These are phyloP conservation scores for Hypericum androsaemum DNA, from an alignment of 345 rosid species.

Conservation along the genomic window DNA sequence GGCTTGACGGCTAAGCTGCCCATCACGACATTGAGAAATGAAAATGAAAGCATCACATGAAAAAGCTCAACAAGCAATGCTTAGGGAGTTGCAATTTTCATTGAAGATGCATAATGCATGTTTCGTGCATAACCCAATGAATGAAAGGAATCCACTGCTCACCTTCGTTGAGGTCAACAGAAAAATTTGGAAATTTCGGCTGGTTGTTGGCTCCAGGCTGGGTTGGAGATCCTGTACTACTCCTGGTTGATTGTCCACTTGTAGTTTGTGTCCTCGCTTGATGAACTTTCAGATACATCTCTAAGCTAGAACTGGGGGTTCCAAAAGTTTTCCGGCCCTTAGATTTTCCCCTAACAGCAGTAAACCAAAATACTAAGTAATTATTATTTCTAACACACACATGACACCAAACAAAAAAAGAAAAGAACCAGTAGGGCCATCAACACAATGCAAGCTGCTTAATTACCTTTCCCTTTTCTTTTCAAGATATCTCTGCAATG, in stretches of 20 bases:
- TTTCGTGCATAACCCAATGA: too few relatives aligned
- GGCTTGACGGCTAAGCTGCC: too few relatives aligned
- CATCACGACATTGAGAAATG: too few relatives aligned
- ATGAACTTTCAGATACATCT: slow-evolving; percentile 41
- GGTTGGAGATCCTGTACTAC: slow-evolving; percentile 30
- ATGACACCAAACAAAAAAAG: neutral
- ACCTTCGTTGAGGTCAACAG: slow-evolving; percentile 64
- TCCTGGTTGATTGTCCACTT: slow-evolving; percentile 37
- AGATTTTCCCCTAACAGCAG: slow-evolving; percentile 36
- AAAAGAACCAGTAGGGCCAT: slow-evolving; percentile 2
- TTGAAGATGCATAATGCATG: too few relatives aligned
- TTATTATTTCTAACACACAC: neutral
- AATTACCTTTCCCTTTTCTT: slow-evolving; percentile 76
- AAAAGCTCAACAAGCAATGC: too few relatives aligned
- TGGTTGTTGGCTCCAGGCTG: slow-evolving; percentile 39
- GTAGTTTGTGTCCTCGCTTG: slow-evolving; percentile 32
- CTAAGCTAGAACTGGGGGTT: slow-evolving; percentile 39
- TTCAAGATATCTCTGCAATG: slow-evolving; percentile 61
- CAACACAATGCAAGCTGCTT: slow-evolving; percentile 6
- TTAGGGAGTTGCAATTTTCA: too few relatives aligned
- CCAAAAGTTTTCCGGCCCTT: slow-evolving; percentile 49
- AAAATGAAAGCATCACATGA: too few relatives aligned
- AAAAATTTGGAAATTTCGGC: slow-evolving; percentile 27
- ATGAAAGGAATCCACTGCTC: slow-evolving; percentile 3
- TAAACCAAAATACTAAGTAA: slow-evolving; percentile 2